phyloP scores from a whole-genome alignment of 306 rosid species.

The Acmispon strigosus region DNA sequence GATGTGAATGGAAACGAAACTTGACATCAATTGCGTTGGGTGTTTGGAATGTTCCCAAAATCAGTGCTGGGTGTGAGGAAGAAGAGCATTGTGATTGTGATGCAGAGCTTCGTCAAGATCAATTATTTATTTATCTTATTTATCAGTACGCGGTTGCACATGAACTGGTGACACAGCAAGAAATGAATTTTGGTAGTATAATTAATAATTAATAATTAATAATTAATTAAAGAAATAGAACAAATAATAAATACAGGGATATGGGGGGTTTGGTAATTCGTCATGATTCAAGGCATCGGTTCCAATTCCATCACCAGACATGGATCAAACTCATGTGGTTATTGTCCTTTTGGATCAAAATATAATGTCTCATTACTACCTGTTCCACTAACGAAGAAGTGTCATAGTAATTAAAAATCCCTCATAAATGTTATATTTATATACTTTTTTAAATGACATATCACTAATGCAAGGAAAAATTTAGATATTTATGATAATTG shows the following conservation, averaged over 20 bases:
- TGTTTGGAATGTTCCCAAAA: background rate
- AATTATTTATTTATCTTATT: background rate
- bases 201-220: too few species aligned
- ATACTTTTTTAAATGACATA: too few species aligned
- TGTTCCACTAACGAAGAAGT: too few species aligned
- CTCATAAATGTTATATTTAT: too few species aligned
- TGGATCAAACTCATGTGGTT: background rate
- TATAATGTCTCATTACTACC: too few species aligned
- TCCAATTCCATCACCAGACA: background rate
- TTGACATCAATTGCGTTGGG: background rate
- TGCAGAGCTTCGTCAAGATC: background rate
- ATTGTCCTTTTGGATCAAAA: background rate
- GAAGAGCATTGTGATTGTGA: background rate
- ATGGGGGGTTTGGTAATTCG: background rate
- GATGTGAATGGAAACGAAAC: background rate
- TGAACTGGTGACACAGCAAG: background rate
- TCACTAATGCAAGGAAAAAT: too few species aligned
- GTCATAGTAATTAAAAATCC: too few species aligned
- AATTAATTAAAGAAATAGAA: background rate
- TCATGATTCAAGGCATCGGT: background rate
- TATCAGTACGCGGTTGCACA: slow-evolving; percentile 13
- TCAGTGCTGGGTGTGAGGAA: background rate
- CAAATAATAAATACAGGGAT: background rate
- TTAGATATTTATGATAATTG: too few species aligned
- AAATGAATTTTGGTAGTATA: too few species aligned